These are phyloP conservation scores for Fusarium sublunatum DNA, from an alignment of 2,329 filamentous ascomycete species.

Conservation along the genomic window DNA sequence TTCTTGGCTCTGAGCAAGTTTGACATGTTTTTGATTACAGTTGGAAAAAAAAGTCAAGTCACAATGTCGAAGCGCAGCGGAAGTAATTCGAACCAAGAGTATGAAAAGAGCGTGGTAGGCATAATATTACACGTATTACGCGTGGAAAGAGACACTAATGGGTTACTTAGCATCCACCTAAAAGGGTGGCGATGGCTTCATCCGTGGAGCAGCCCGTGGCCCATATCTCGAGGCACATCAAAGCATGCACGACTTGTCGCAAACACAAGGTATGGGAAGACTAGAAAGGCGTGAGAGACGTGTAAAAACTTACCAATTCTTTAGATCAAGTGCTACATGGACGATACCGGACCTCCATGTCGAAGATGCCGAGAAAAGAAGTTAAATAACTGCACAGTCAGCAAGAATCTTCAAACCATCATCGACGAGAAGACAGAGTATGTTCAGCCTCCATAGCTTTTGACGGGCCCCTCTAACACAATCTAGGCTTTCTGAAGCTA, in stretches of 20 bases:
- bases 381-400: conserved; percentile 53
- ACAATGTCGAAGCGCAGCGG: conserved; percentile 23
- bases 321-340: conserved; percentile 57
- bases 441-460: neutral
- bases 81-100: neutral
- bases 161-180: conserved; percentile 9
- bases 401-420: conserved; percentile 56
- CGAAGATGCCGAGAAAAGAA: conserved; percentile 52
- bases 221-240: conserved; percentile 54
- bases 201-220: conserved; percentile 57
- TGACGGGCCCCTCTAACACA: accelerated
- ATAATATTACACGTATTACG: accelerated
- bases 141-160: neutral
- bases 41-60: neutral
- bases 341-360: conserved; percentile 54
- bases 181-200: conserved; percentile 54
- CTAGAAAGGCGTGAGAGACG: neutral
- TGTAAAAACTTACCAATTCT: neutral
- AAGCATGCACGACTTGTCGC: conserved; percentile 55
- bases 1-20: conserved; percentile 6
- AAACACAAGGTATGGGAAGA: conserved; percentile 54
- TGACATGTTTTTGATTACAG: neutral
- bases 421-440: conserved; percentile 57
- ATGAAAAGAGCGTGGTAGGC: conserved; percentile 9
- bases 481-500: conserved; percentile 23